Conservation (phyloP, 176 grass and related monocot genomes). For the Carex parvula region DNA sequence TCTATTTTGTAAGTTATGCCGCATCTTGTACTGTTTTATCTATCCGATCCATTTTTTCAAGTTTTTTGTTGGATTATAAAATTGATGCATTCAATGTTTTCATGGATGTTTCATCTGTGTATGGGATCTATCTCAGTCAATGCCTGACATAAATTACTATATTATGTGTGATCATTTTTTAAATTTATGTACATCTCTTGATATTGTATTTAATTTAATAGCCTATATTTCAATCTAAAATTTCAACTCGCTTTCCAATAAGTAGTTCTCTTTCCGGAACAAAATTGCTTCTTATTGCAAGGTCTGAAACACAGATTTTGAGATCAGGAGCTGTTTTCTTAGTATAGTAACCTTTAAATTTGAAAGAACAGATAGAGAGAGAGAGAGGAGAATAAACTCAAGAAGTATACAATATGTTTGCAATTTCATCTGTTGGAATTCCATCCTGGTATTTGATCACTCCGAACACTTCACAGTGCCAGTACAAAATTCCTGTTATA, state of each 20-base stretch:
- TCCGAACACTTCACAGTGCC: not conserved
- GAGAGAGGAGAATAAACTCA: no score
- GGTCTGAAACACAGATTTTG: not conserved
- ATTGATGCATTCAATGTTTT: not conserved
- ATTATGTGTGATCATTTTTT: not conserved
- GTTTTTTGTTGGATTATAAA: not conserved
- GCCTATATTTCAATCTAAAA: not conserved
- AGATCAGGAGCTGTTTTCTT: not conserved
- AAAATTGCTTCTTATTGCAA: not conserved
- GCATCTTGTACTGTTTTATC: not conserved
- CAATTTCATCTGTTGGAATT: not conserved
- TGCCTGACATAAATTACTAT: not conserved
- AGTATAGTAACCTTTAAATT: not conserved
- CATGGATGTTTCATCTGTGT: not conserved
- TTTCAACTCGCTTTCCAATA: not conserved
- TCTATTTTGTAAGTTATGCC: not conserved
- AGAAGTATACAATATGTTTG: not conserved
- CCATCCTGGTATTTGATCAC: not conserved
- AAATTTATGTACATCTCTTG: not conserved
- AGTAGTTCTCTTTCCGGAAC: not conserved
- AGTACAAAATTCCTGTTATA: not conserved
- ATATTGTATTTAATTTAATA: not conserved
- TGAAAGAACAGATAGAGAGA: not conserved
- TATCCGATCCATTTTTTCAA: not conserved
- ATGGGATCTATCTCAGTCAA: not conserved